Conservation (phyloP, 129 eudicot species). For the Smallanthus sonchifolius region DNA sequence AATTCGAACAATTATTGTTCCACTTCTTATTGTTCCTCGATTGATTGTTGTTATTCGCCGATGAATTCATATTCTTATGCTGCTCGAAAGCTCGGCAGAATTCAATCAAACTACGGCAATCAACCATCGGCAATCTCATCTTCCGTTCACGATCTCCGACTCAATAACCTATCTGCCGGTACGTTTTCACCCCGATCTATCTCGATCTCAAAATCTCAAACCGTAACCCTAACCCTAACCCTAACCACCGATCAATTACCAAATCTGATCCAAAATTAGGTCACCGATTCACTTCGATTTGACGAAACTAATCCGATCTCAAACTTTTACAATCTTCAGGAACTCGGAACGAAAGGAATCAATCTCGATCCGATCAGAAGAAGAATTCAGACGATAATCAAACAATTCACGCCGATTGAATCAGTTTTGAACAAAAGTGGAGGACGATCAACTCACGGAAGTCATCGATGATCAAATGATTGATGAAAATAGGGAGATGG, state of each 20-base stretch:
- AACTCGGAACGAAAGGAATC: not conserved
- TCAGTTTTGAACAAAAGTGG: not conserved
- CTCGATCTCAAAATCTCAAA: conserved; percentile 22
- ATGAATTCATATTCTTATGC: conserved; percentile 25
- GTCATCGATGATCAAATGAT: conserved; percentile 18
- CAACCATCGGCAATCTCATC: conserved; percentile 57
- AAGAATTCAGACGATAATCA: not conserved
- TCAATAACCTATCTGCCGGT: too few relatives aligned
- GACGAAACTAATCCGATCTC: not conserved
- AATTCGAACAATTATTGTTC: conserved; percentile 17
- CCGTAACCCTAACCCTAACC: not conserved
- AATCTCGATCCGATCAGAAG: conserved; percentile 9
- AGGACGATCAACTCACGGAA: not conserved
- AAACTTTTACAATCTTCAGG: not conserved
- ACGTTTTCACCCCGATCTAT: conserved; percentile 1
- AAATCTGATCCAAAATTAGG: not conserved
- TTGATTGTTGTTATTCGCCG: conserved; percentile 12
- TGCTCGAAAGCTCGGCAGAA: conserved; percentile 52
- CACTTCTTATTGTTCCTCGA: conserved; percentile 18
- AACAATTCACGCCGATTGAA: conserved; percentile 1
- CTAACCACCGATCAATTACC: not conserved
- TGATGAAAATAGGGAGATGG: conserved; percentile 14
- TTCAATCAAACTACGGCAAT: conserved; percentile 55
- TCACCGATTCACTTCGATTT: not conserved
- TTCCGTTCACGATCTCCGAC: conserved; percentile 1